Evolutionary conservation across 2,329 filamentous ascomycete species (phyloP).

Genomic region (Acarospora socialis): DNA sequence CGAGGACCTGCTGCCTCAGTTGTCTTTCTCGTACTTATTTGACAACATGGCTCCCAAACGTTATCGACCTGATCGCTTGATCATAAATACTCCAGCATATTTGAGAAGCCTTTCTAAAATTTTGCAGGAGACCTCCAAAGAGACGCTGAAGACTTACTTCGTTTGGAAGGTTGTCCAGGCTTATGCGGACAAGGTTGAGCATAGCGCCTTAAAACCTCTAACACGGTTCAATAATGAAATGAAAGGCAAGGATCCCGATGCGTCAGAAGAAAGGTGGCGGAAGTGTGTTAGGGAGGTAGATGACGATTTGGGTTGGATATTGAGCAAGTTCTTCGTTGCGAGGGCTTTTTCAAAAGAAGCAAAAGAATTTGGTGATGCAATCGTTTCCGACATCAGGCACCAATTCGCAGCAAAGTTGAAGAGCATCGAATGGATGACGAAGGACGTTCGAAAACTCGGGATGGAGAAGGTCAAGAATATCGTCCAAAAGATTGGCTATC

Average conservation of each 20-base stretch:
- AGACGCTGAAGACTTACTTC: conserved; percentile 48
- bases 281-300: conserved; percentile 48
- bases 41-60: conserved; percentile 36
- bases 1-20: conserved; percentile 39
- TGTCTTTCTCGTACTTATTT: conserved; percentile 41
- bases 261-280: conserved; percentile 51
- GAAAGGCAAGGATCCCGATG: conserved; percentile 47
- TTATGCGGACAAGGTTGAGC: conserved; percentile 41
- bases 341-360: conserved; percentile 52
- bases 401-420: conserved; percentile 49
- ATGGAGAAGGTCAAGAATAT: conserved; percentile 54
- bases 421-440: conserved; percentile 49
- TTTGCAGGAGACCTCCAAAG: conserved; percentile 37
- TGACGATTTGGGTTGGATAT: conserved; percentile 47
- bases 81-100: conserved; percentile 47
- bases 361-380: conserved; percentile 51
- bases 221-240: conserved; percentile 46
- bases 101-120: conserved; percentile 43
- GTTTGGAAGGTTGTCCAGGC: conserved; percentile 47
- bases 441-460: conserved; percentile 43
- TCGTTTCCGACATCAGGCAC: conserved; percentile 56
- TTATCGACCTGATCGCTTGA: conserved; percentile 38
- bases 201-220: conserved; percentile 45
- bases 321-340: conserved; percentile 57
- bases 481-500: conserved; percentile 54